A percentile compares a stretch with the other conserved stretches of the same genome.
Conservation (phyloP, 768 basidiomycete genomes). For the Filobasidium wieringae region DNA sequence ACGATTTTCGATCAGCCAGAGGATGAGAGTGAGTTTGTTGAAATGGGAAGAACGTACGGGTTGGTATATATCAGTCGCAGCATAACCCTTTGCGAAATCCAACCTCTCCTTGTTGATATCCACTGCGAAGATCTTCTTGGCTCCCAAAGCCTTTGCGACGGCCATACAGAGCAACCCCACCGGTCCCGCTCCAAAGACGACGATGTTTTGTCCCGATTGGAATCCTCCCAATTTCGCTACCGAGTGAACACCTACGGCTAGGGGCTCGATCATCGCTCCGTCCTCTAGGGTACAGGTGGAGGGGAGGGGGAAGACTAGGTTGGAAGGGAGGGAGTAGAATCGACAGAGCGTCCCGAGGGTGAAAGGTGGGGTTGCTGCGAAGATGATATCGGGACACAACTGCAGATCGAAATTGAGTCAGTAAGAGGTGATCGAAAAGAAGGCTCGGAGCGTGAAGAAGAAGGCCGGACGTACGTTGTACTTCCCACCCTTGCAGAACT, state of each 20-base stretch:
- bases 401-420: conserved; percentile 28
- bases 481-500: conserved; percentile 67
- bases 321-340: conserved; percentile 75
- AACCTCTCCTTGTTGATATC: conserved; percentile 52
- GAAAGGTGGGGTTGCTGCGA: conserved; percentile 86
- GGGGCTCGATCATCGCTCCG: conserved; percentile 94
- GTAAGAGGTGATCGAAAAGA: neutral
- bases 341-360: conserved; percentile 71
- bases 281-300: conserved; percentile 79
- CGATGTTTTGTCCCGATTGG: conserved; percentile 61
- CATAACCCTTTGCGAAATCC: conserved; percentile 73
- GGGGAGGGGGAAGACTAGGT: conserved; percentile 59
- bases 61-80: conserved; percentile 55
- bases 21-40: neutral
- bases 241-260: conserved; percentile 83
- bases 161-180: conserved; percentile 80
- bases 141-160: conserved; percentile 87
- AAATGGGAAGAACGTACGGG: conserved; percentile 21
- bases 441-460: neutral
- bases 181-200: conserved; percentile 74
- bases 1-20: neutral
- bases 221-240: conserved; percentile 65
- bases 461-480: conserved; percentile 53
- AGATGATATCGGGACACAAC: conserved; percentile 75
- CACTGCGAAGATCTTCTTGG: conserved; percentile 60